Base-by-base conservation (phyloP, 2,329 filamentous ascomycete species). In the Purpureocillium takamizusanense region DNA sequence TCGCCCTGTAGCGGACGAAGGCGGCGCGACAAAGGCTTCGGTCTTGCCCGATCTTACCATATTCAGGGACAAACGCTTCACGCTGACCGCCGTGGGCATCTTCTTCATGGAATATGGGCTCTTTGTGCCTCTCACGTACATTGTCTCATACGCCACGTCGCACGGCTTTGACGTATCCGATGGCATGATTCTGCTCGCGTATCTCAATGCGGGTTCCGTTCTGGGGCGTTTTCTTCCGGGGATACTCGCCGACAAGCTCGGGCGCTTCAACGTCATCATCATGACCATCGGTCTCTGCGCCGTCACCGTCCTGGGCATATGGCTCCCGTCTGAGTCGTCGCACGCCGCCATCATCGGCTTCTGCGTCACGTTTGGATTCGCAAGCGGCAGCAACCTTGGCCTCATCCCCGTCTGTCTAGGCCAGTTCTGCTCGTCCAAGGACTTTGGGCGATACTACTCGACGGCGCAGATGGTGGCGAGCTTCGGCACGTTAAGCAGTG, bases 261-360 rank as follows among this genome's bases (percentile, higher is more conserved):
- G 88, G 1, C 76, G 86, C 4, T 94, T 86, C 65, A 94, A 95
- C 53, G 76, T 80, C 36, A 83, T 92, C 61, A 74, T 90, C 34
- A 57, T 78, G 14, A 81, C 82, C 0, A 74, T 87, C 18, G 59
- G 69, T 1, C 49, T 72, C 6, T 72, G 67, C 42, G 65, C 82
- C n/a, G 56, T 63, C 30, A 63, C 65, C 25, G 60, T 81, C 4
- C 73, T 83, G 5, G 78, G 74, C 3, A 56, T 89, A 14, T 94
- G 86, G 86, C 68, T 94, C 15, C 85, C 73, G 0, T 66, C 70
- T 0, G 67, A 70, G 1, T 57, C 64, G 28, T 74, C 65, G 1
- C 56, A 68, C n/a, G 56, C 71, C 0, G 54, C 86, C 35, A 65
- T 86, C 2, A 70, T 88, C 38, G 69, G 76, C 2, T 94, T 86